A percentile compares a stretch with the other conserved stretches of the same genome.
Conservation (phyloP, 768 basidiomycete species). For the Russula virescens region DNA sequence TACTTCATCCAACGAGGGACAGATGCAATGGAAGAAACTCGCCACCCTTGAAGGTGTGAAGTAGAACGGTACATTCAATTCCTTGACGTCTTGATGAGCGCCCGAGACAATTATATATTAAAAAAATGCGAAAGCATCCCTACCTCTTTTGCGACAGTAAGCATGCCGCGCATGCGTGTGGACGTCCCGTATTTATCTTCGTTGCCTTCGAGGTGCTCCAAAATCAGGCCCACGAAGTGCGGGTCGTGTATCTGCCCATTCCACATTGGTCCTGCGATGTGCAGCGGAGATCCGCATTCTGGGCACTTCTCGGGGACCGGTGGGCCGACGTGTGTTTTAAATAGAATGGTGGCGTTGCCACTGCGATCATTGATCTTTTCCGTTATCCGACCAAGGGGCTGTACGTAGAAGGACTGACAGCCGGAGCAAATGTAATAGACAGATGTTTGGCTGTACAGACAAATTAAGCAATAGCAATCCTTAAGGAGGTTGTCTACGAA, state of each 20-base stretch:
- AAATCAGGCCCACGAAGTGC: conserved; percentile 66
- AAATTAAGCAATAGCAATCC: background rate
- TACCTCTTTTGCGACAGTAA: conserved; percentile 84
- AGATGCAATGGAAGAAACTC: conserved; percentile 74
- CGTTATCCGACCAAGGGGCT: conserved; percentile 73
- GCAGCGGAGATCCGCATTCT: conserved; percentile 72
- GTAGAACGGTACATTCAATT: conserved; percentile 73
- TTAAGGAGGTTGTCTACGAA: conserved; percentile 34
- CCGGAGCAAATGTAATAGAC: conserved; percentile 77
- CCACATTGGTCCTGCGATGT: conserved; percentile 98
- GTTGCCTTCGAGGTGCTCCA: conserved; percentile 63
- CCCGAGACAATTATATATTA: background rate
- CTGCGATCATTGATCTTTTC: conserved; percentile 53
- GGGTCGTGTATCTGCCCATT: conserved; percentile 77
- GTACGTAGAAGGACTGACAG: conserved; percentile 78
- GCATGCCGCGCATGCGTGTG: conserved; percentile 90
- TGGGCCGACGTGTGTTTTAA: conserved; percentile 71
- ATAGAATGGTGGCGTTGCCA: conserved; percentile 54
- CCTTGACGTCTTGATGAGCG: conserved; percentile 40
- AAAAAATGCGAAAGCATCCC: conserved; percentile 28
- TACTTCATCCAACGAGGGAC: conserved; percentile 68
- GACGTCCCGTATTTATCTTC: conserved; percentile 69
- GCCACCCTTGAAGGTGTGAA: conserved; percentile 80
- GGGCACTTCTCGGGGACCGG: conserved; percentile 62
- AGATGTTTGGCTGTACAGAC: conserved; percentile 65